Evolutionary conservation across 2,329 filamentous ascomycete genomes (phyloP).

Genomic region (Simplicillium aogashimaense): DNA sequence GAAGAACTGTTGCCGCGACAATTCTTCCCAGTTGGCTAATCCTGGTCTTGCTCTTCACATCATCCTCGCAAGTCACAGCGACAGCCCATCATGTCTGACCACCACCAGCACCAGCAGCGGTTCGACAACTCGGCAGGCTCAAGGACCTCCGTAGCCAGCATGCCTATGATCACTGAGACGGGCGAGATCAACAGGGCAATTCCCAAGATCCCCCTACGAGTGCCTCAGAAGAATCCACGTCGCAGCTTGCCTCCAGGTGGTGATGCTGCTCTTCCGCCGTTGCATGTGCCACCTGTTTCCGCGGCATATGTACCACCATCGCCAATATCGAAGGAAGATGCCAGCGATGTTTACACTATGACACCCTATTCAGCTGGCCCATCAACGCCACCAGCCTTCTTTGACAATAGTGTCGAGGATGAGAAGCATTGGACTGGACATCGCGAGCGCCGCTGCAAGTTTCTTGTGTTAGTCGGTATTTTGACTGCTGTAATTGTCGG

Average conservation of each 20-base stretch:
- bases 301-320: background rate
- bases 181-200: slow-evolving; percentile 14
- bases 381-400: slow-evolving; percentile 4
- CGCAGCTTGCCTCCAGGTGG: slow-evolving; percentile 11
- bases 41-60: background rate
- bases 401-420: slow-evolving; percentile 2
- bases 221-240: slow-evolving; percentile 18
- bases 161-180: slow-evolving; percentile 28
- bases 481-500: slow-evolving; percentile 5
- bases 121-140: slow-evolving; percentile 8
- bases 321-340: background rate
- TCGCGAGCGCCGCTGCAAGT: slow-evolving; percentile 3
- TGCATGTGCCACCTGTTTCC: background rate
- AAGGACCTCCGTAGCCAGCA: slow-evolving; percentile 15
- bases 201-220: slow-evolving; percentile 15
- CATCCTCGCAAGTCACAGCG: background rate
- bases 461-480: slow-evolving; percentile 7
- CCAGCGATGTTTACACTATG: background rate
- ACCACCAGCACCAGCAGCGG: background rate
- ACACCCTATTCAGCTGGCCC: background rate
- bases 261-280: background rate
- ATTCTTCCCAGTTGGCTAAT: too few species aligned
- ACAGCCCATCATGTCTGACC: background rate
- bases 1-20: too few species aligned
- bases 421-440: slow-evolving; percentile 9